phyloP scores from a whole-genome alignment of 1,284 basidiomycete species.

The Malassezia yamatoensis region DNA sequence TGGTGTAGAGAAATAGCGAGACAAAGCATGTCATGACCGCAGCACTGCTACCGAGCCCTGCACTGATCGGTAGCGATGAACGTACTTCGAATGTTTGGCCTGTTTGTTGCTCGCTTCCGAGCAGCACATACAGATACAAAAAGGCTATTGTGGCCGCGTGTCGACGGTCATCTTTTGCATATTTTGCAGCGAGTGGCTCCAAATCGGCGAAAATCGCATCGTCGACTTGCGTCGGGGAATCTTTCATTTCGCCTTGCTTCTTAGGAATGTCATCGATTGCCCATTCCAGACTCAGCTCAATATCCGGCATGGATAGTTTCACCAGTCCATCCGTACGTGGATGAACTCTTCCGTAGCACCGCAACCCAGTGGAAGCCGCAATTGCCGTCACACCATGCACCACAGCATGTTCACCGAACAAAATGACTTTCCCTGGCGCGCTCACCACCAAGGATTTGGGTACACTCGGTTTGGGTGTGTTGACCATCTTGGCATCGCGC shows the following conservation, averaged over 20 bases:
- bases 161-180: constrained; percentile 34
- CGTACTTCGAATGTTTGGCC: constrained; percentile 71
- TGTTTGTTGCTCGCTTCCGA: constrained; percentile 57
- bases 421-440: constrained; percentile 89
- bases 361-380: constrained; percentile 84
- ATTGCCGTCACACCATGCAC: constrained; percentile 95
- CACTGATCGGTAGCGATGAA: constrained; percentile 93
- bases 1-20: constrained; percentile 60
- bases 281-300: constrained; percentile 75
- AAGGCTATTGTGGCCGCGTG: constrained; percentile 69
- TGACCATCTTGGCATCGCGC: not conserved
- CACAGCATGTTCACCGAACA: constrained; percentile 98
- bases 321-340: constrained; percentile 66
- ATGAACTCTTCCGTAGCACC: constrained; percentile 78
- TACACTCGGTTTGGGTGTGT: constrained; percentile 15
- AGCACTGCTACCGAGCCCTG: constrained; percentile 91
- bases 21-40: constrained; percentile 83
- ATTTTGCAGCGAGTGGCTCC: constrained; percentile 28
- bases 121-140: constrained; percentile 83
- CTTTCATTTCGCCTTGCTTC: constrained; percentile 54
- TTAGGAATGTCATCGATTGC: constrained; percentile 61
- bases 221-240: constrained; percentile 49
- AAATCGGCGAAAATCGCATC: constrained; percentile 21
- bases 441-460: constrained; percentile 34
- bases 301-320: constrained; percentile 69